These are phyloP conservation scores for Thuidium tamariscinum DNA, from an alignment of 225 moss, liverwort and hornwort species.

Conservation along the genomic window DNA sequence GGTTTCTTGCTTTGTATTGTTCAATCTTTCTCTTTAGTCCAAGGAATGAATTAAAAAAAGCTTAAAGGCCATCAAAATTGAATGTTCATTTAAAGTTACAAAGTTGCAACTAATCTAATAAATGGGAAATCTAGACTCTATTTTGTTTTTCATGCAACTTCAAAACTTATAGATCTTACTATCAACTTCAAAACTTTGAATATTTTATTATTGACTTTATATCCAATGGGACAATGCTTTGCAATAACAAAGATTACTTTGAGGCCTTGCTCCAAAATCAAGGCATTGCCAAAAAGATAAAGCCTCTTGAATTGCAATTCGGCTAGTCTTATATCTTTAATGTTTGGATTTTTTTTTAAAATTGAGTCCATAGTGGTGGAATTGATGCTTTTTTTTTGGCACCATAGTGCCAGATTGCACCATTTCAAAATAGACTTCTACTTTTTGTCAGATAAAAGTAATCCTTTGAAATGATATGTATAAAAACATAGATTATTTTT, in stretches of 20 bases:
- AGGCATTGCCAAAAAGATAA: fast-evolving
- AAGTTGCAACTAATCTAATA: background rate
- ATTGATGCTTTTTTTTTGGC: too few relatives aligned
- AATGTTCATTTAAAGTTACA: background rate
- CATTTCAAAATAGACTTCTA: too few relatives aligned
- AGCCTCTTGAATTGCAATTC: background rate
- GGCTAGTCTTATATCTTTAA: background rate
- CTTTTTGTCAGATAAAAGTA: too few relatives aligned
- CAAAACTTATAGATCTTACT: background rate
- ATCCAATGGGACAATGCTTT: background rate
- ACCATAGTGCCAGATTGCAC: too few relatives aligned
- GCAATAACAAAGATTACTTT: background rate
- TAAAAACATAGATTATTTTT: background rate
- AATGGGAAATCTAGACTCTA: background rate
- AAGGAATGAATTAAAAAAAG: background rate
- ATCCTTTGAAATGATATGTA: background rate
- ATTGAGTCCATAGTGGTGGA: background rate
- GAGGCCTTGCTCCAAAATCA: background rate
- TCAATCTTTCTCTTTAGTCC: fast-evolving
- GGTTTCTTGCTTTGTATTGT: background rate
- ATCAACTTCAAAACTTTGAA: background rate
- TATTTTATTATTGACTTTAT: background rate
- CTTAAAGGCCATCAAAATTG: fast-evolving
- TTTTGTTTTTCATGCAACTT: background rate
- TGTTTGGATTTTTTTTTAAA: background rate